Conservation (phyloP, 2,329 filamentous ascomycete species). For the Iodosphaeria phyllophila region DNA sequence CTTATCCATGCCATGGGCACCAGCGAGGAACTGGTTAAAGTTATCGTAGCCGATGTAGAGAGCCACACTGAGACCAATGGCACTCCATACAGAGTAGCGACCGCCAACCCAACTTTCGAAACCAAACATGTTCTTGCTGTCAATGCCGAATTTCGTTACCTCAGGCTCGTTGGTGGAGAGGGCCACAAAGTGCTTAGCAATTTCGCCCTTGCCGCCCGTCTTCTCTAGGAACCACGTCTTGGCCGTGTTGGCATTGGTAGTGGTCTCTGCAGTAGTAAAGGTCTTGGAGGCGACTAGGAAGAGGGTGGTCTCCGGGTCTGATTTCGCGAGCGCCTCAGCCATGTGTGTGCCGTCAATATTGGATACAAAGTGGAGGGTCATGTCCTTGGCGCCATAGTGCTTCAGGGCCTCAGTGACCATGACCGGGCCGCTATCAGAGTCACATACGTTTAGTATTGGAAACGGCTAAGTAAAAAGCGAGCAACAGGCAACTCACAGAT, state of each 20-base stretch:
- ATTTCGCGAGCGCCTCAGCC: constrained; percentile 73
- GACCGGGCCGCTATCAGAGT: constrained; percentile 59
- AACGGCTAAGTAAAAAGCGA: neutral
- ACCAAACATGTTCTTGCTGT: constrained; percentile 98
- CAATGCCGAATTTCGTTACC: constrained; percentile 97
- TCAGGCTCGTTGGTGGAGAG: constrained; percentile 90
- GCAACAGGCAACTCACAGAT: constrained; percentile 52
- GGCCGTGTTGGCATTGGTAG: constrained; percentile 90
- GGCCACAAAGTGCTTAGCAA: constrained; percentile 97
- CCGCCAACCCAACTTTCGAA: constrained; percentile 98
- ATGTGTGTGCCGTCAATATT: constrained; percentile 99
- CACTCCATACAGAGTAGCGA: constrained; percentile 96
- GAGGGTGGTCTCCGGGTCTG: constrained; percentile 93
- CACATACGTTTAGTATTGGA: constrained; percentile 7
- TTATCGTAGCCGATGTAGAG: constrained; percentile 95
- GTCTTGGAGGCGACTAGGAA: constrained; percentile 99
- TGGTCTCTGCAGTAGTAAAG: constrained; percentile 95
- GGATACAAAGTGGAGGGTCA: constrained; percentile 94
- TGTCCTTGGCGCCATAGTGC: constrained; percentile 69
- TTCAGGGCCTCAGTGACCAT: constrained; percentile 98
- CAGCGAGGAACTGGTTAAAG: constrained; percentile 89
- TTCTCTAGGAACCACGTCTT: constrained; percentile 93
- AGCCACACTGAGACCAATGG: constrained; percentile 85
- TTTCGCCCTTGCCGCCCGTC: constrained; percentile 57
- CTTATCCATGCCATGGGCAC: constrained; percentile 94